Base-by-base conservation (phyloP, 192 early-diverging fungal genomes). In the Dissophora ornata region DNA sequence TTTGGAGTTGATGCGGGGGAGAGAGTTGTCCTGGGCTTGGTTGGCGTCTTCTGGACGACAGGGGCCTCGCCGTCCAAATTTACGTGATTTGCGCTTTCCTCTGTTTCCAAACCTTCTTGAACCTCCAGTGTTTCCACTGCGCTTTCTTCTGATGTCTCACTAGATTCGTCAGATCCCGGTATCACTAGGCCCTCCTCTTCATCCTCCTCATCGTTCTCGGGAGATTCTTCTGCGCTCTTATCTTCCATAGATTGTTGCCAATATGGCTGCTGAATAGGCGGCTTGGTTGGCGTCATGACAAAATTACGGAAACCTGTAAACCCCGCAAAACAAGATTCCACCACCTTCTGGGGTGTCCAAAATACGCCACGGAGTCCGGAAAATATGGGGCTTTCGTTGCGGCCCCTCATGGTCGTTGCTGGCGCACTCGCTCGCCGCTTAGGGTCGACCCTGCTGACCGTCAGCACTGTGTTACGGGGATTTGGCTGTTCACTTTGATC, bases 261-360 rank as follows among this genome's bases (percentile, higher is more conserved):
- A 11, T 19, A 55, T 4, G 41, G 7, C 25, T 18, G 26, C 15
- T 54, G 40, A n/a, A 9, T 30, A 15, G 51, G 40, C 3, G 51
- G 32, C 22, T 25, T 52, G 4, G 67, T 30, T 10, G 67, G 56
- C 9, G 50, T 53, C 38, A 57, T 58, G 30, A 64, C 62, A 51
- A 42, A 69, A 16, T 69, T 60, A 18, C 67, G 33, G 16, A 69
- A 36, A 0, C 67, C 67, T 1, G 51, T 50, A 36, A 69, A 57
- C 5, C 56, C 54, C 34, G 66, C 54, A 68, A 49, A 68, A 36
- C 56, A 56, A 13, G 54, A 58, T 25, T 68, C 66, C 5, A 58
- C 66, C 12, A 68, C 57, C 32, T 61, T 69, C 24, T 69, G 67
- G 22, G 67, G 67, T 15, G 67, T 69, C 41, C 57, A 44, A 24